Conservation (phyloP, 768 basidiomycete species). For the Coprinopsis sp. region DNA sequence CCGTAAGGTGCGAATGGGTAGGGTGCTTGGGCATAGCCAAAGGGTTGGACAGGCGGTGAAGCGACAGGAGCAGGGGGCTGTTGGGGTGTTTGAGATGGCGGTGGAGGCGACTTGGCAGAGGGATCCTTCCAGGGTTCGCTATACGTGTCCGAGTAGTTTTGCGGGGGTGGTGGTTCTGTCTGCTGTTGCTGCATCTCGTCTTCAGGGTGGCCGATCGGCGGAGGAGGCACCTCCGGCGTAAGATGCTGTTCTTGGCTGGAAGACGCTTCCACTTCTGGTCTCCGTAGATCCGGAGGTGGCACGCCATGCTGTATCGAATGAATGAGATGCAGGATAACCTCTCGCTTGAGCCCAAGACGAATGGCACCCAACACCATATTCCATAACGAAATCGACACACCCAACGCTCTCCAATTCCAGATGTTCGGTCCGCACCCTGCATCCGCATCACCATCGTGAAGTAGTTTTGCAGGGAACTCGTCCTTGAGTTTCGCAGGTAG, state of each 20-base stretch:
- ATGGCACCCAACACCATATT: conserved; percentile 63
- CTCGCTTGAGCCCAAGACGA: conserved; percentile 54
- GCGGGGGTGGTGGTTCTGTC: conserved; percentile 8
- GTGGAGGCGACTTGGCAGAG: conserved; percentile 17
- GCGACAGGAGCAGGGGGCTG: conserved; percentile 7
- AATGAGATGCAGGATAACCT: conserved; percentile 56
- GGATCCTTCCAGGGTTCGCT: conserved; percentile 62
- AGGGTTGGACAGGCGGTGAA: conserved; percentile 9
- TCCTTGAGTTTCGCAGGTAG: conserved; percentile 64
- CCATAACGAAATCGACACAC: conserved; percentile 69
- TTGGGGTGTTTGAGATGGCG: conserved; percentile 2
- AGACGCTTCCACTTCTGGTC: conserved; percentile 8
- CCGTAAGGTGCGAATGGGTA: conserved; percentile 25
- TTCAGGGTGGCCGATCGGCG: too few relatives aligned
- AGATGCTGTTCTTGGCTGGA: not conserved
- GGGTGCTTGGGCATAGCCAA: conserved; percentile 17
- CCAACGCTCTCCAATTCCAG: conserved; percentile 77
- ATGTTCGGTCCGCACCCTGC: conserved; percentile 53
- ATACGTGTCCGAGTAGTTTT: conserved; percentile 49
- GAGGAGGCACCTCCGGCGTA: not conserved
- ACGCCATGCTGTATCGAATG: conserved; percentile 53
- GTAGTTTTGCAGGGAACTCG: conserved; percentile 66
- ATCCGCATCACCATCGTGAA: conserved; percentile 54
- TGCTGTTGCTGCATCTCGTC: conserved; percentile 9
- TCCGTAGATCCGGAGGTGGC: conserved; percentile 27